These are phyloP conservation scores for Arthrocladium fulminans DNA, from an alignment of 2,329 filamentous ascomycete species.

Conservation along the genomic window DNA sequence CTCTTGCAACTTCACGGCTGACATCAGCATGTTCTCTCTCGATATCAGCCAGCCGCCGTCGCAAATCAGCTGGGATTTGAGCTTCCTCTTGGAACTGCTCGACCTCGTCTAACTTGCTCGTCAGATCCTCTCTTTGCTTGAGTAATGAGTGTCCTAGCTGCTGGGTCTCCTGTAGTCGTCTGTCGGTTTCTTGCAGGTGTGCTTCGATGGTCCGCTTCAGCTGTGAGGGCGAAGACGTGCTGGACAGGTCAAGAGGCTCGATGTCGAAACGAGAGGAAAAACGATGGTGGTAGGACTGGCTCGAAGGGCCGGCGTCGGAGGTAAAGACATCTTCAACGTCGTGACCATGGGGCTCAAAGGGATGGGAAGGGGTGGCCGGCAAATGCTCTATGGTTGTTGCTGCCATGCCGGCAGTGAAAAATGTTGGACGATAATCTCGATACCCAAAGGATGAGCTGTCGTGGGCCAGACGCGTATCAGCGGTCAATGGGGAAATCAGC, in stretches of 20 bases:
- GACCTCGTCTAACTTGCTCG: slow-evolving; percentile 73
- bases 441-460: neutral
- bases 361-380: neutral
- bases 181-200: slow-evolving; percentile 85
- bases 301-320: slow-evolving; percentile 25
- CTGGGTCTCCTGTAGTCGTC: slow-evolving; percentile 81
- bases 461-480: neutral
- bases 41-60: slow-evolving; percentile 71
- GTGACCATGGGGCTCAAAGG: neutral
- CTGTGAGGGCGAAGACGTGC: slow-evolving; percentile 71
- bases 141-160: slow-evolving; percentile 80
- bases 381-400: neutral
- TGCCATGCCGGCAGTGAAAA: slow-evolving; percentile 3
- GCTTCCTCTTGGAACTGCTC: slow-evolving; percentile 66
- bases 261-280: slow-evolving; percentile 71
- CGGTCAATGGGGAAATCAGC: neutral
- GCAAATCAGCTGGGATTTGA: slow-evolving; percentile 74
- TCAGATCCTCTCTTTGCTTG: slow-evolving; percentile 74
- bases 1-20: slow-evolving; percentile 77
- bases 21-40: slow-evolving; percentile 95
- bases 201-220: slow-evolving; percentile 82
- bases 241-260: slow-evolving; percentile 67
- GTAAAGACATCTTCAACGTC: slow-evolving; percentile 36
- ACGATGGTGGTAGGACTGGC: slow-evolving; percentile 47
- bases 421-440: too few relatives aligned